Conservation (phyloP, 371 early-diverging fungal genomes). For the Mucor piriformis region DNA sequence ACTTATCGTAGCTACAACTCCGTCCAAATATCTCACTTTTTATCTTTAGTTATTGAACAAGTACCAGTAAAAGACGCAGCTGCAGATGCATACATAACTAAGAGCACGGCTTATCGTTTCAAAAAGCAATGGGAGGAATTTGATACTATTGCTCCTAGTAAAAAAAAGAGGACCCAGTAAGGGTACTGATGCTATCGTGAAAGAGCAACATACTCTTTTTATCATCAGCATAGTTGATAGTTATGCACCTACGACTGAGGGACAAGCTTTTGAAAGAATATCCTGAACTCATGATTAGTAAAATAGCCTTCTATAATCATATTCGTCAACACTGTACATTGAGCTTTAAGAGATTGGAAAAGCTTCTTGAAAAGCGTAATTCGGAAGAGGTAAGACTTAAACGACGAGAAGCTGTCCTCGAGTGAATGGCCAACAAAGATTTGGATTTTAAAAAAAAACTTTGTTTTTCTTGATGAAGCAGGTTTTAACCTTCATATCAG, state of each 20-base stretch:
- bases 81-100: constrained; percentile 1
- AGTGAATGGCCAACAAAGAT: background rate
- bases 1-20: background rate
- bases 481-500: background rate
- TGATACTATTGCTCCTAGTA: background rate
- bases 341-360: background rate
- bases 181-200: constrained; percentile 1
- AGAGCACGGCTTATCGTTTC: constrained; percentile 10
- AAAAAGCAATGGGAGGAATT: constrained; percentile 8
- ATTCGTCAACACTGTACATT: background rate
- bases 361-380: background rate
- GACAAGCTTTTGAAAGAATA: constrained; percentile 3
- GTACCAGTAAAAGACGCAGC: constrained; percentile 8
- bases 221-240: constrained; percentile 28
- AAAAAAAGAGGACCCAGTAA: constrained; percentile 13
- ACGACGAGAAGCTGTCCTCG: background rate
- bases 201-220: constrained; percentile 1
- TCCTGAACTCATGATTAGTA: background rate
- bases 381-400: background rate
- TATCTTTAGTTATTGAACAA: constrained; percentile 4
- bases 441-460: background rate
- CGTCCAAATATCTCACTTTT: too few species aligned
- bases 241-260: constrained; percentile 43
- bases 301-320: constrained; percentile 1
- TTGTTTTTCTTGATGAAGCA: background rate